Percentiles rank a stretch among this genome's conserved stretches.
Evolutionary conservation across 2,329 filamentous ascomycete species (phyloP).

Genomic region (Raffaelea arxii): DNA sequence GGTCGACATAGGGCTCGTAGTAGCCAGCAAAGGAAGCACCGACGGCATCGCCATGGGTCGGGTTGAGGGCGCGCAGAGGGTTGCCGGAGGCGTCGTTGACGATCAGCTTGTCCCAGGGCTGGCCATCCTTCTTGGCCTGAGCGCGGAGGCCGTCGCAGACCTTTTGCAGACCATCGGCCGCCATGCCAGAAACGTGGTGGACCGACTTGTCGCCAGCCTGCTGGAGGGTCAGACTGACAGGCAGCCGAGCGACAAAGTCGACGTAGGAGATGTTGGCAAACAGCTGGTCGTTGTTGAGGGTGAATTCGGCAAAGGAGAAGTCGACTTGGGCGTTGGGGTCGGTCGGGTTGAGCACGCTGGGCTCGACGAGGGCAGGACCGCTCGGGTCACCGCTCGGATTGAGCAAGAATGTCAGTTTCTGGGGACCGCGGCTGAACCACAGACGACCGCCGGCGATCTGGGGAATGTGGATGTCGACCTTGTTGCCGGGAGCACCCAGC

Average conservation of each 20-base stretch:
- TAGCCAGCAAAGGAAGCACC: constrained; percentile 33
- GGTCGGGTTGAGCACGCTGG: constrained; percentile 52
- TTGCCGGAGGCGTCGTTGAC: constrained; percentile 18
- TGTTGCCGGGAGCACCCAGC: constrained; percentile 45
- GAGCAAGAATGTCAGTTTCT: constrained; percentile 47
- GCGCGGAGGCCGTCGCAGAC: constrained; percentile 43
- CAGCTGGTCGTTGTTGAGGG: constrained; percentile 44
- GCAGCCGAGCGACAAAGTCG: constrained; percentile 50
- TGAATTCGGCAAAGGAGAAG: constrained; percentile 54
- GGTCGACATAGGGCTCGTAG: constrained; percentile 31
- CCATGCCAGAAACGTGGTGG: constrained; percentile 49
- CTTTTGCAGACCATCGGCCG: constrained; percentile 42
- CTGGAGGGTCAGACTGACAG: constrained; percentile 41
- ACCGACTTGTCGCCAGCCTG: constrained; percentile 25
- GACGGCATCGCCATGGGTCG: constrained; percentile 32
- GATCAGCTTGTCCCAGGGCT: constrained; percentile 51
- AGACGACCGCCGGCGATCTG: constrained; percentile 55
- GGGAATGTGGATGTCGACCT: constrained; percentile 46
- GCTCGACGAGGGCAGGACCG: constrained; percentile 55
- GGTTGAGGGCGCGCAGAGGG: constrained; percentile 31
- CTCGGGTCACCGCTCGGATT: constrained; percentile 33
- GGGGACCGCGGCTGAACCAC: constrained; percentile 49
- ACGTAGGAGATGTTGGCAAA: constrained; percentile 59
- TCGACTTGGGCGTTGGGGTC: constrained; percentile 43
- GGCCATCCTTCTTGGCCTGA: constrained; percentile 45